Conservation (phyloP, 2,329 filamentous ascomycete species). For the Aspergillus quadrilineatus region DNA sequence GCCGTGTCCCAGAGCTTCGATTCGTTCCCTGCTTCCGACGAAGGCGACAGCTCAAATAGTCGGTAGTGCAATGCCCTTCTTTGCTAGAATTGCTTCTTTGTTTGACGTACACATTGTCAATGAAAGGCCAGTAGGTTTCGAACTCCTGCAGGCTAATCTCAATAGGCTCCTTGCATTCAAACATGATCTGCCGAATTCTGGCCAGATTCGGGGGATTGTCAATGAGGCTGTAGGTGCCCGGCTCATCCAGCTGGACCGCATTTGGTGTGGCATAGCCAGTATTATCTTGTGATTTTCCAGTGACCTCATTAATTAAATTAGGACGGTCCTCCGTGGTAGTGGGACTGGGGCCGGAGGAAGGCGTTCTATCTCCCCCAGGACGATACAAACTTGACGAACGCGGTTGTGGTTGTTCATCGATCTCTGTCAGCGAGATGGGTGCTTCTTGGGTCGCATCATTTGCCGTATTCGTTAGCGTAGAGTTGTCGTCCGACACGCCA, state of each 20-base stretch:
- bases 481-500: conserved; percentile 21
- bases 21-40: conserved; percentile 35
- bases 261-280: neutral
- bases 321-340: neutral
- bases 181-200: conserved; percentile 44
- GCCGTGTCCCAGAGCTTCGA: conserved; percentile 41
- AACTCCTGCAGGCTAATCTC: conserved; percentile 49
- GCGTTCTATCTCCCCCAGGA: neutral
- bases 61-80: conserved; percentile 43
- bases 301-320: neutral
- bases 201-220: conserved; percentile 45
- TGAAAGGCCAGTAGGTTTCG: conserved; percentile 49
- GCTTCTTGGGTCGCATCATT: conserved; percentile 2
- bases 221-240: conserved; percentile 33
- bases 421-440: neutral
- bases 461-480: neutral
- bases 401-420: conserved; percentile 8
- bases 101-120: conserved; percentile 53
- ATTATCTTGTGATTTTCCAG: neutral
- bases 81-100: conserved; percentile 44
- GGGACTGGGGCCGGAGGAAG: neutral
- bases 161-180: conserved; percentile 47
- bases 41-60: conserved; percentile 50
- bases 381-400: neutral
- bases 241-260: neutral